phyloP scores from a whole-genome alignment of 306 rosid species.

The Lotus japonicus region DNA sequence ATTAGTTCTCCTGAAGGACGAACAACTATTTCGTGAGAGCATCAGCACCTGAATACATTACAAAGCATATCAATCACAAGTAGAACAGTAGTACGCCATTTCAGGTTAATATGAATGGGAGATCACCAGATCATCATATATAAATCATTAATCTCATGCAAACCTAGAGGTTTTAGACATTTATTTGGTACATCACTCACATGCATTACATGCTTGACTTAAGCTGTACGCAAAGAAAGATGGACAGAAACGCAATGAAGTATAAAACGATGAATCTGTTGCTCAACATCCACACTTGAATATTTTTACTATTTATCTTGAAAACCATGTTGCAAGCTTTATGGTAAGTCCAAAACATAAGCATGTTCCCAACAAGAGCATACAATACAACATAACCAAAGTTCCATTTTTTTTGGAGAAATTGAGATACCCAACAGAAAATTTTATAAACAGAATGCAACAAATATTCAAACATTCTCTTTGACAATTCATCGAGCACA shows the following conservation, averaged over 20 bases:
- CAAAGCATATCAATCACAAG: conserved; percentile 16
- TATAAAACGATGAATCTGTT: background rate
- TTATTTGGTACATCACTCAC: too few species aligned
- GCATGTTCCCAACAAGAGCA: background rate
- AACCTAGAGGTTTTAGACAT: too few species aligned
- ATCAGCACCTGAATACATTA: conserved; percentile 60
- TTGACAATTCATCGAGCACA: conserved; percentile 36
- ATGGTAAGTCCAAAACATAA: background rate
- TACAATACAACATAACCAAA: background rate
- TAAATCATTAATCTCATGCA: background rate
- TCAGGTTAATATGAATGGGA: background rate
- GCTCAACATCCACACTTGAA: background rate
- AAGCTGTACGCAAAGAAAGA: background rate
- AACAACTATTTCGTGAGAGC: conserved; percentile 45
- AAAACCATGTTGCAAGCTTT: background rate
- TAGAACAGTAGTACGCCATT: background rate
- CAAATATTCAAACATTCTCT: background rate
- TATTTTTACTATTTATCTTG: background rate
- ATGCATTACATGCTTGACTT: too few species aligned
- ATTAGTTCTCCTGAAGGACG: conserved; percentile 41
- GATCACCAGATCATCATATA: background rate
- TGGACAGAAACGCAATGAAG: background rate
- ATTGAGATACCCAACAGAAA: background rate
- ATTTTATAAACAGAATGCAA: background rate
- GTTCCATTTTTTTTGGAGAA: background rate